Percentiles rank a stretch among this genome's conserved stretches.
These are phyloP conservation scores for Cucurbita argyrosperma DNA, from an alignment of 306 rosid genomes.

Conservation along the genomic window DNA sequence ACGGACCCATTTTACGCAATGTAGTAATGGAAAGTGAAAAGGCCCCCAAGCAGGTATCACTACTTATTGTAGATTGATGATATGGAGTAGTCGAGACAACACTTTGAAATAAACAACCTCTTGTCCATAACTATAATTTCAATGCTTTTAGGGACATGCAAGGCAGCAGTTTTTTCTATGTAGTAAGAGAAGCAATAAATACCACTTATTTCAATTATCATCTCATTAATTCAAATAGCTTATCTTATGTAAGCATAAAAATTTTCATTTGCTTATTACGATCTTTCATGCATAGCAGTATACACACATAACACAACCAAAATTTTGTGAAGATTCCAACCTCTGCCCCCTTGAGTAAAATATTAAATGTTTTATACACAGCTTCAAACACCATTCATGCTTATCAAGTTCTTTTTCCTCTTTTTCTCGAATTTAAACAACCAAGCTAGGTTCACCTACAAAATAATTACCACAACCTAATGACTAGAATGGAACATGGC, in stretches of 20 bases:
- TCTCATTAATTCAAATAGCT: background rate
- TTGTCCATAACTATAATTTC: background rate
- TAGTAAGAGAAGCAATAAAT: background rate
- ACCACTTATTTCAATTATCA: background rate
- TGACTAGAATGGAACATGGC: background rate
- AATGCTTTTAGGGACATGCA: background rate
- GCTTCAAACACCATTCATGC: background rate
- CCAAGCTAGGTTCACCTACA: background rate
- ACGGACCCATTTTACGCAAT: background rate
- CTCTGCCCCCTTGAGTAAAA: background rate
- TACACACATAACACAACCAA: background rate
- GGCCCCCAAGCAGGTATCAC: background rate
- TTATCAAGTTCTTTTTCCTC: background rate
- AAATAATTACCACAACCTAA: background rate
- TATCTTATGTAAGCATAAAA: background rate
- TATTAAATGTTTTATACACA: background rate
- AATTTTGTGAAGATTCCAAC: background rate
- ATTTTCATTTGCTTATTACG: background rate
- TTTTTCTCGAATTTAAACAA: background rate
- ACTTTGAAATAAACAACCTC: background rate
- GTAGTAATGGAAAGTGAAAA: background rate
- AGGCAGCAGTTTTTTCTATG: background rate
- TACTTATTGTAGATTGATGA: background rate
- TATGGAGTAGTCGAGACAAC: background rate
- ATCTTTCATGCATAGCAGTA: background rate